phyloP scores from a whole-genome alignment of 2,329 filamentous ascomycete genomes.

The Graphilbum fragrans region DNA sequence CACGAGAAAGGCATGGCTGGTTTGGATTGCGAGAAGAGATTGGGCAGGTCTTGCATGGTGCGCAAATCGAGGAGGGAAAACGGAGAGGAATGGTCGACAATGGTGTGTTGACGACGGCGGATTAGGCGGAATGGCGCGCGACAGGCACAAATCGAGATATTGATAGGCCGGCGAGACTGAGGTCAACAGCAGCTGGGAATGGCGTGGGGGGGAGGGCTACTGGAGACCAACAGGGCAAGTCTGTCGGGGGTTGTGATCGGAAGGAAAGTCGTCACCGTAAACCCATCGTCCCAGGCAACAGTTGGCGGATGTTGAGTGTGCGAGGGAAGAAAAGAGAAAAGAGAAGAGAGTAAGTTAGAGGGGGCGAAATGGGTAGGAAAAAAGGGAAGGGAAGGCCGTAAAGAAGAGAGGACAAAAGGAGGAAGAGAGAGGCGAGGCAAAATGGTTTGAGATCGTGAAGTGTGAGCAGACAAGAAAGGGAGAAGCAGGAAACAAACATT shows the following conservation, averaged over 20 bases:
- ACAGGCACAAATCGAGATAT: not conserved
- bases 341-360: not conserved
- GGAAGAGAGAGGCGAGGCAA: not conserved
- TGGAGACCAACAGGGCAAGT: not conserved
- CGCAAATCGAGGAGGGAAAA: not conserved
- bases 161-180: not conserved
- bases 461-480: not conserved
- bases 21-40: slow-evolving; percentile 13
- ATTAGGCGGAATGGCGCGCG: not conserved
- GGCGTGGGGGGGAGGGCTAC: slow-evolving; percentile 1
- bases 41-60: slow-evolving; percentile 15
- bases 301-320: not conserved
- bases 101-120: not conserved
- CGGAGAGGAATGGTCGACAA: not conserved
- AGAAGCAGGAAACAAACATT: not conserved
- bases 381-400: not conserved
- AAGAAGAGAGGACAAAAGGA: not conserved
- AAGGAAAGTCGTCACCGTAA: slow-evolving; percentile 1
- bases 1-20: slow-evolving; percentile 17
- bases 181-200: not conserved
- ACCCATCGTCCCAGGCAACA: slow-evolving; percentile 1
- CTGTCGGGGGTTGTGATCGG: not conserved
- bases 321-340: not conserved
- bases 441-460: not conserved
- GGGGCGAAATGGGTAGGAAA: not conserved